Conservation (phyloP, 2,329 filamentous ascomycete genomes). For the Cytospora paraplurivora region DNA sequence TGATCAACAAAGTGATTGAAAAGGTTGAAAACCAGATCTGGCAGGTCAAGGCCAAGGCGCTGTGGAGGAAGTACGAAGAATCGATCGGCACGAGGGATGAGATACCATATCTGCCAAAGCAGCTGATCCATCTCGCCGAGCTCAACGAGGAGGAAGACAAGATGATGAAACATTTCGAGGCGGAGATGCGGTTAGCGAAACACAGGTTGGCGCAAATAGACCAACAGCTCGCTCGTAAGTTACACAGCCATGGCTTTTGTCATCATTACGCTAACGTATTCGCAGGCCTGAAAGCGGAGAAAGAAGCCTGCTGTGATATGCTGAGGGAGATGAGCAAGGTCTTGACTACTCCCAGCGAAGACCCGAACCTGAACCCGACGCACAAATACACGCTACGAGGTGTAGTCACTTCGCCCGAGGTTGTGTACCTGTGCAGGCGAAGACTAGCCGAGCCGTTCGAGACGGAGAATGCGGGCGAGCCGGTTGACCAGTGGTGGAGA, state of each 20-base stretch:
- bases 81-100: conserved; percentile 24
- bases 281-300: conserved; percentile 20
- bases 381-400: conserved; percentile 38
- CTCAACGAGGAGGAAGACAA: conserved; percentile 28
- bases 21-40: conserved; percentile 31
- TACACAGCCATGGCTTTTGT: no score
- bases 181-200: conserved; percentile 30
- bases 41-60: conserved; percentile 29
- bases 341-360: conserved; percentile 23
- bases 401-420: conserved; percentile 33
- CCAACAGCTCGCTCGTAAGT: conserved; percentile 27
- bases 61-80: conserved; percentile 32
- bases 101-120: conserved; percentile 32
- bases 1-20: conserved; percentile 31
- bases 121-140: conserved; percentile 29
- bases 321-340: conserved; percentile 20
- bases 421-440: conserved; percentile 36
- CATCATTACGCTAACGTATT: conserved; percentile 10
- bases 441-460: conserved; percentile 30
- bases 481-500: conserved; percentile 37
- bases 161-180: conserved; percentile 27
- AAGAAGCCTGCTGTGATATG: conserved; percentile 21
- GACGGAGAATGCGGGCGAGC: conserved; percentile 24
- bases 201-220: conserved; percentile 28
- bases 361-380: conserved; percentile 34